Conservation (phyloP, 2,329 filamentous ascomycete species). For the Fusarium algeriense region DNA sequence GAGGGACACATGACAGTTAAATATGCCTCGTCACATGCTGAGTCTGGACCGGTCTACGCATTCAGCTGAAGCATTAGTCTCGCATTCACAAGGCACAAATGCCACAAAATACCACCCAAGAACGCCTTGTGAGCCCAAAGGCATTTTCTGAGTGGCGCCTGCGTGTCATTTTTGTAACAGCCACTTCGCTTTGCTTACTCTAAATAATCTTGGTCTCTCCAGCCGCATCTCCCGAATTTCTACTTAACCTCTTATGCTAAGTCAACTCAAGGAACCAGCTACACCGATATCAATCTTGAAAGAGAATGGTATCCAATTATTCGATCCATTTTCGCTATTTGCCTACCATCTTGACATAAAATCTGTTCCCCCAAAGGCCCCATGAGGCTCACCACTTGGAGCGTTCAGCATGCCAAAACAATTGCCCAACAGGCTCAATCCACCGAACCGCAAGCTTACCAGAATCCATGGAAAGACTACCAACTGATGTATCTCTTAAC, state of each 20-base stretch:
- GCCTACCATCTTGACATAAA: background rate
- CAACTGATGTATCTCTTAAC: background rate
- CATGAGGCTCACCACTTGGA: too few relatives aligned
- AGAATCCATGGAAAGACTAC: rapidly evolving
- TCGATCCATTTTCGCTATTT: background rate
- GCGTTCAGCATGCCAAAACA: background rate
- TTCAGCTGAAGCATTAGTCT: slow-evolving; percentile 37
- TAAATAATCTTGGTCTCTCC: background rate
- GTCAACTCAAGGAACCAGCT: background rate
- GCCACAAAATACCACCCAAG: background rate
- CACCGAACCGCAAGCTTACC: too few relatives aligned
- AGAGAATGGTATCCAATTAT: background rate
- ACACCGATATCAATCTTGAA: background rate
- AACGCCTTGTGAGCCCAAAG: slow-evolving; percentile 12
- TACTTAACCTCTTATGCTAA: background rate
- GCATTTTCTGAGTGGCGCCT: background rate
- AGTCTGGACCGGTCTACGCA: slow-evolving; percentile 38
- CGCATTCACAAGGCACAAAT: slow-evolving; percentile 31
- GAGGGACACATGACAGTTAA: background rate
- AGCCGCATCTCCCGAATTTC: background rate
- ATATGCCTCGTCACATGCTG: background rate
- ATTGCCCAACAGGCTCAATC: too few relatives aligned
- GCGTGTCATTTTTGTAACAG: background rate
- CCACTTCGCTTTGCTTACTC: slow-evolving; percentile 20
- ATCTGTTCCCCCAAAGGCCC: rapidly evolving